A percentile compares a stretch with the other conserved stretches of the same genome.
phyloP scores from a whole-genome alignment of 2,329 filamentous ascomycete genomes.

The Parastagonospora nodorum region DNA sequence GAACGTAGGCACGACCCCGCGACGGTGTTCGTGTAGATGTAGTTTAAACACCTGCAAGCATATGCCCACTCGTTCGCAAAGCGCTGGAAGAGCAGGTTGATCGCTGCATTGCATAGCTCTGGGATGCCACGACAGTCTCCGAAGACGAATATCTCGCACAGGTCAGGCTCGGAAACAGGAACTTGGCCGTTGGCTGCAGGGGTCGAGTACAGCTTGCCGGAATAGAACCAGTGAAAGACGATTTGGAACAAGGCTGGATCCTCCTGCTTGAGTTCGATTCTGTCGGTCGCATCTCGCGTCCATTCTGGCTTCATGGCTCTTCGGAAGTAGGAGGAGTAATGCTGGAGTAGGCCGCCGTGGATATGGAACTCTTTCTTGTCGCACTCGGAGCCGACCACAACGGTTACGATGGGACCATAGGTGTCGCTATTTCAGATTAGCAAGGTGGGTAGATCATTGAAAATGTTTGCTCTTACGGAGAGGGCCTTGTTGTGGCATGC shows the following conservation, averaged over 20 bases:
- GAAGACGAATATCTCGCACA: slow-evolving; percentile 15
- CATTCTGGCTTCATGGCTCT: slow-evolving; percentile 6
- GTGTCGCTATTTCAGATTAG: not conserved
- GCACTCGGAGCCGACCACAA: slow-evolving; percentile 7
- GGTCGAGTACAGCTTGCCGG: slow-evolving; percentile 5
- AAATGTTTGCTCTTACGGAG: not conserved
- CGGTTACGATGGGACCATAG: slow-evolving; percentile 5
- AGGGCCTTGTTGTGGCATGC: not conserved
- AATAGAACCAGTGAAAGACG: slow-evolving; percentile 24
- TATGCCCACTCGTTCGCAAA: slow-evolving; percentile 2
- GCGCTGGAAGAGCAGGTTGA: slow-evolving; percentile 11
- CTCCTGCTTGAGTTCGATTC: slow-evolving; percentile 27
- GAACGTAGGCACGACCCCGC: not conserved
- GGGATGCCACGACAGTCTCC: slow-evolving; percentile 14
- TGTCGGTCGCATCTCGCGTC: slow-evolving; percentile 5
- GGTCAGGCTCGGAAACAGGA: not conserved
- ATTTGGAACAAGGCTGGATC: slow-evolving; percentile 20
- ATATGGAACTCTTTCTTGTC: slow-evolving; percentile 2
- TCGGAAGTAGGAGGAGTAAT: slow-evolving; percentile 15
- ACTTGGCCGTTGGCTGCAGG: not conserved
- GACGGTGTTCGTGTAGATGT: slow-evolving; percentile 12
- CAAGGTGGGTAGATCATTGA: not conserved
- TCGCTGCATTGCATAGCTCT: slow-evolving; percentile 14
- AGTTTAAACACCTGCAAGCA: not conserved
- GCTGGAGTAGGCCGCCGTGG: slow-evolving; percentile 5